Evolutionary conservation across 169 alveolate species (phyloP).

Genomic region (Toxoplasma gondii): DNA sequence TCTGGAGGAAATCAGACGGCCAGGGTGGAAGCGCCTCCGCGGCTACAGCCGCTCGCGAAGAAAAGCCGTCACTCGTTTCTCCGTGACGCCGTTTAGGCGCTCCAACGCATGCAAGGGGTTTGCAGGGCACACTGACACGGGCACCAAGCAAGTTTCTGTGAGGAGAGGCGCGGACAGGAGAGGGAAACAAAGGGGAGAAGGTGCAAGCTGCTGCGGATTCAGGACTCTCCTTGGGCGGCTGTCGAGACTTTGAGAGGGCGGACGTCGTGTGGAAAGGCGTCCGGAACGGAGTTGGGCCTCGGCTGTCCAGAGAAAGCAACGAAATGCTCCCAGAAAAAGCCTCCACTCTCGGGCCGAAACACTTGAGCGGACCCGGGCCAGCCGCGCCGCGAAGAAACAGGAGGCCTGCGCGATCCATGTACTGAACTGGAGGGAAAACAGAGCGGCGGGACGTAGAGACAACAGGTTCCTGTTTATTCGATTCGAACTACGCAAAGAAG

Average conservation of each 20-base stretch:
- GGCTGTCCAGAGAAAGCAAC: not conserved
- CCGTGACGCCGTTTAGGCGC: too few species aligned
- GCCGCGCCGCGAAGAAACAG: not conserved
- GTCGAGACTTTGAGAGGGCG: not conserved
- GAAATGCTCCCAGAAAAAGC: not conserved
- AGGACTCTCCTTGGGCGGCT: not conserved
- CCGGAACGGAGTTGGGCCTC: not conserved
- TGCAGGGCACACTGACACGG: too few species aligned
- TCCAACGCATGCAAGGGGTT: too few species aligned
- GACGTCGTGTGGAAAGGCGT: not conserved
- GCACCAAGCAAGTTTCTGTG: not conserved
- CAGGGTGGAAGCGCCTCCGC: too few species aligned
- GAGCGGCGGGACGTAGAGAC: too few species aligned
- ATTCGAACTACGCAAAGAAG: too few species aligned
- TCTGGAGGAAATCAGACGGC: too few species aligned
- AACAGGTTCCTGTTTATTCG: too few species aligned
- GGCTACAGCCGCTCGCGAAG: too few species aligned
- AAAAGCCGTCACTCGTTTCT: too few species aligned
- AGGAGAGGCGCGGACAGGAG: not conserved
- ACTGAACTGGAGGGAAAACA: not conserved
- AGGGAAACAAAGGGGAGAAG: not conserved
- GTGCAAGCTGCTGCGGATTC: not conserved
- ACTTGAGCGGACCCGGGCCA: not conserved
- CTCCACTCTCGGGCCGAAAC: not conserved
- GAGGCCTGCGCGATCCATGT: not conserved